Percentiles rank a stretch among this genome's conserved stretches.
Evolutionary conservation across 345 rosid genomes (phyloP).

Genomic region (Eucalyptus sp.): DNA sequence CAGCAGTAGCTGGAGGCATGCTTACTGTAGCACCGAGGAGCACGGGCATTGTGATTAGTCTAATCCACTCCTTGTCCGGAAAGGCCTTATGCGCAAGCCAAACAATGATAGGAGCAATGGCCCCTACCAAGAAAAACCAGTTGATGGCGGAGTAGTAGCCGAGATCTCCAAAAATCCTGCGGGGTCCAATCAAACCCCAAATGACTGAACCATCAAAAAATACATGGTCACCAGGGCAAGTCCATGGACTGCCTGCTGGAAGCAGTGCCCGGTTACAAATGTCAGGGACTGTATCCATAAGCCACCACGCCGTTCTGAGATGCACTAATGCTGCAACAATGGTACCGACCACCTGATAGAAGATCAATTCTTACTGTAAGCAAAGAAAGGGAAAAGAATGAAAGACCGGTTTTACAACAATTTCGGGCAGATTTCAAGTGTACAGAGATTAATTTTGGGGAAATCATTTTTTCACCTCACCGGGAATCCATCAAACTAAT

Average conservation of each 20-base stretch:
- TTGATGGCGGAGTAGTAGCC: slow-evolving; percentile 46
- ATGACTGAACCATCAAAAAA: slow-evolving; percentile 60
- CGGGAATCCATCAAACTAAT: neutral
- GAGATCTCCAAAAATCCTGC: slow-evolving; percentile 53
- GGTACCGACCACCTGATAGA: slow-evolving; percentile 43
- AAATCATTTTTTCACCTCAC: neutral
- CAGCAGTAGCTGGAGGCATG: slow-evolving; percentile 64
- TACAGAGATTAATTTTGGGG: neutral
- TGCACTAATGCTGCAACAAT: slow-evolving; percentile 39
- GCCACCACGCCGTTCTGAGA: slow-evolving; percentile 60
- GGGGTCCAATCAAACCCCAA: slow-evolving; percentile 69
- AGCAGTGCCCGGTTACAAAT: slow-evolving; percentile 44
- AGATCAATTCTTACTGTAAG: neutral
- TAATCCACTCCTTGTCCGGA: slow-evolving; percentile 41
- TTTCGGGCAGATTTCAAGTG: neutral
- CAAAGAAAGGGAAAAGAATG: neutral
- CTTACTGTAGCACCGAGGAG: slow-evolving; percentile 28
- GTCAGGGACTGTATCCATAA: slow-evolving; percentile 39
- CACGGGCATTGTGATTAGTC: slow-evolving; percentile 43
- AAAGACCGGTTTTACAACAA: neutral
- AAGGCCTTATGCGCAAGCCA: slow-evolving; percentile 49
- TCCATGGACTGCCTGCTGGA: slow-evolving; percentile 54
- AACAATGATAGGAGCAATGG: slow-evolving; percentile 34
- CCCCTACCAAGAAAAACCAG: slow-evolving; percentile 59
- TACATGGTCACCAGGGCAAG: slow-evolving; percentile 51